Percentiles rank a stretch among this genome's conserved stretches.
Evolutionary conservation across 805 yeast genomes (phyloP).

Genomic region (Ascoidea rubescens): DNA sequence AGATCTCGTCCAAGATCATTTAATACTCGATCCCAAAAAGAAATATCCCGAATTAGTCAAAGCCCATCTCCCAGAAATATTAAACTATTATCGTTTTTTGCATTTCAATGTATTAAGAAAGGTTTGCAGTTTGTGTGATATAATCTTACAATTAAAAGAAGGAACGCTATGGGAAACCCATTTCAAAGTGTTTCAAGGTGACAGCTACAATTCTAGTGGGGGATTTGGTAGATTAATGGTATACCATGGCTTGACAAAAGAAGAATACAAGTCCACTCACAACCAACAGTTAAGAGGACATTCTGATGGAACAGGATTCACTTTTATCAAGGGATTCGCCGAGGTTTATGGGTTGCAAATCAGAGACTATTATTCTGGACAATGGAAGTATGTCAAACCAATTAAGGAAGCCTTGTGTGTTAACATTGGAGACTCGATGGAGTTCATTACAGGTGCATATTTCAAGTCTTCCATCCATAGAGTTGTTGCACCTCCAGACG

Average conservation of each 20-base stretch:
- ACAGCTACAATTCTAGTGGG: conserved; percentile 22
- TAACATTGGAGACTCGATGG: conserved; percentile 27
- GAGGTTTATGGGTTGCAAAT: conserved; percentile 24
- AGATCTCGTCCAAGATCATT: conserved; percentile 12
- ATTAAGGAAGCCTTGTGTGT: conserved; percentile 25
- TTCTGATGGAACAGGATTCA: conserved; percentile 24
- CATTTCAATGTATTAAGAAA: conserved; percentile 24
- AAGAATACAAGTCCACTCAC: conserved; percentile 20
- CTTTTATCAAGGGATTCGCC: conserved; percentile 28
- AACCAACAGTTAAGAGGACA: conserved; percentile 32
- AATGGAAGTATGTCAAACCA: conserved; percentile 27
- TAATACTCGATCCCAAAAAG: conserved; percentile 8
- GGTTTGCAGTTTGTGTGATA: conserved; percentile 26
- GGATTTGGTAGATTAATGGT: conserved; percentile 25
- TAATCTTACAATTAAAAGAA: conserved; percentile 29
- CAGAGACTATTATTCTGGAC: conserved; percentile 21
- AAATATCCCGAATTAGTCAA: conserved; percentile 27
- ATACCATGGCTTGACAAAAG: conserved; percentile 21
- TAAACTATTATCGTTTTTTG: conserved; percentile 23
- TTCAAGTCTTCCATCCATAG: conserved; percentile 23
- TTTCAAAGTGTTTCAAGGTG: conserved; percentile 21
- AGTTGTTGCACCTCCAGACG: conserved; percentile 21
- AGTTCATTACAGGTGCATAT: conserved; percentile 23
- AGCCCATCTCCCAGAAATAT: conserved; percentile 24
- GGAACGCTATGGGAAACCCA: conserved; percentile 25